These are phyloP conservation scores for Pseudotsuga menziesii DNA, from an alignment of 75 land plant genomes.

Conservation along the genomic window DNA sequence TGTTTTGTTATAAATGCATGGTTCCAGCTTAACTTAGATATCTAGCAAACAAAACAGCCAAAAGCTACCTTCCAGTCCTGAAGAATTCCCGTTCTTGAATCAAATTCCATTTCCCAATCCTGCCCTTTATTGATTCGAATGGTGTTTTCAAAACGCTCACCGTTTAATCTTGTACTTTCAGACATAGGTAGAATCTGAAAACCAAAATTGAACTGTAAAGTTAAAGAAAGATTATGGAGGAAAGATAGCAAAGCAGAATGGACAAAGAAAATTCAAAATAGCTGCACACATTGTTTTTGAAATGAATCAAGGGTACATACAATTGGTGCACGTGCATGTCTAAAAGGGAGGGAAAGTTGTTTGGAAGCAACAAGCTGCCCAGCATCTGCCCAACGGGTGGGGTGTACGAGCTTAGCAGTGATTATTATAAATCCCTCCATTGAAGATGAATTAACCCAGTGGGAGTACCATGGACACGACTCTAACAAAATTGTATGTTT, in stretches of 20 bases:
- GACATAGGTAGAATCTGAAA: slow-evolving; percentile 34
- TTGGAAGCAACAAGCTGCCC: slow-evolving; percentile 77
- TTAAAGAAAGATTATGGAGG: not conserved
- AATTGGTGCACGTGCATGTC: slow-evolving; percentile 16
- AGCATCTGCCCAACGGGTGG: slow-evolving; percentile 78
- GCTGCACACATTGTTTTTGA: not conserved
- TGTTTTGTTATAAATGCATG: not conserved
- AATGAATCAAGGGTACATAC: slow-evolving; percentile 20
- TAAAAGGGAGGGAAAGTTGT: slow-evolving; percentile 63
- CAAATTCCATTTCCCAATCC: slow-evolving; percentile 53
- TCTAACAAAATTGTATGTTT: slow-evolving; percentile 34
- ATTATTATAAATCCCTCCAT: slow-evolving; percentile 60
- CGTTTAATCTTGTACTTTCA: slow-evolving; percentile 20
- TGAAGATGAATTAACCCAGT: slow-evolving; percentile 32
- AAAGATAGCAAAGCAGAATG: not conserved
- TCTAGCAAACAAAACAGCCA: not conserved
- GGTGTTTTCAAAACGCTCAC: slow-evolving; percentile 30
- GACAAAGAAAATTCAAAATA: not conserved
- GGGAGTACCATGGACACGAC: slow-evolving; percentile 69
- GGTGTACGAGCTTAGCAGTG: slow-evolving; percentile 40
- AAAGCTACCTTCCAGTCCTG: slow-evolving; percentile 65
- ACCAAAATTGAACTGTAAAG: slow-evolving; percentile 1
- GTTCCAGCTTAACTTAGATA: not conserved
- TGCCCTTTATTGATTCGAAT: slow-evolving; percentile 32
- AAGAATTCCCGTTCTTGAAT: slow-evolving; percentile 50